Evolutionary conservation across 129 eudicot genomes (phyloP), one percentile per base, ranked within the genome.

Genomic region (Glebionis coronaria): DNA sequence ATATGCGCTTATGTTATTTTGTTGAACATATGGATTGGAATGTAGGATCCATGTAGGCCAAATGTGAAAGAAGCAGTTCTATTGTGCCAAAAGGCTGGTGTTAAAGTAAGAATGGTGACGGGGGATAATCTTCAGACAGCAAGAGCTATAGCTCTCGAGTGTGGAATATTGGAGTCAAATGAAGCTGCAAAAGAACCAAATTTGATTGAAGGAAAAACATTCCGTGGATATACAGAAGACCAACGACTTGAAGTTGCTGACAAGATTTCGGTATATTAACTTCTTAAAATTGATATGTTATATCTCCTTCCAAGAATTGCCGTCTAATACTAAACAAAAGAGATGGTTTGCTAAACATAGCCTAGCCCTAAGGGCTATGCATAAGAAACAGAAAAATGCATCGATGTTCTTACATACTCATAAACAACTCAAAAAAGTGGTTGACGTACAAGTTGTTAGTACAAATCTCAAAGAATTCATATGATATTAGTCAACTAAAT

Each of bases 81-180:
- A 61, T 71, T 92, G 28, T 92, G 98, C 65, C 71, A 38, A 44
- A 72, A 83, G 27, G 96, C 98, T 55, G 98, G 98, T 70, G 96
- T 92, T 9, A 92, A 92, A 91, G 98, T 92, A 16, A 88, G 98
- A 51, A 92, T 92, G 98, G 98, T 88, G 54, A 92, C 98, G 28
- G 98, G 98, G 65, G 98, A 92, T 74, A 92, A 92, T 77, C 87
- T 86, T 58, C 96, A 86, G 54, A 92, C 98, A 19, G 98, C 98
- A 47, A 86, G 40, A 76, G 98, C 98, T 67, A 92, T 92, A 63
- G 98, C 98, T 62, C 67, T 88, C 25, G 98, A 92, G 76, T 92
- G 98, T 77, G 98, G 98, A 51, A 92, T 92, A 73, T 80, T 92
- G 62, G 80, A 58, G 56, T 86, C 96, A 46, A 81, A 83, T 76